These are phyloP conservation scores for Russula virescens DNA, from an alignment of 768 basidiomycete species.

Conservation along the genomic window DNA sequence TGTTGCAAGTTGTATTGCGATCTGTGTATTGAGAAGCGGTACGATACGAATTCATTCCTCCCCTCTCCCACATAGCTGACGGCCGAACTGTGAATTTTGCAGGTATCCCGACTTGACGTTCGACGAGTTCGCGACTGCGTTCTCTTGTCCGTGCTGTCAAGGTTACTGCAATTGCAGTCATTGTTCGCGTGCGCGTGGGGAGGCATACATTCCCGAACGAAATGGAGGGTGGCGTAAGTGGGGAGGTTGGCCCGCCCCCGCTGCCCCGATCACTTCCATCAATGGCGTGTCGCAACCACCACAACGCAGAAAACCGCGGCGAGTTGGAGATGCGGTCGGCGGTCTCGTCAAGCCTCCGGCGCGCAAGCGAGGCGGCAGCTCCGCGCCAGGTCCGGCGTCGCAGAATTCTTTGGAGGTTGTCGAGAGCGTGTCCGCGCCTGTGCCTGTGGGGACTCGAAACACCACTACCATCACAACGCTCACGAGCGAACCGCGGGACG, in stretches of 20 bases:
- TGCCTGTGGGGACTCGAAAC: too few relatives aligned
- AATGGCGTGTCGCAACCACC: not conserved
- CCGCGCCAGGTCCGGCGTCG: too few relatives aligned
- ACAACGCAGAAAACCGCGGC: not conserved
- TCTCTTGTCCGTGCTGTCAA: conserved; percentile 43
- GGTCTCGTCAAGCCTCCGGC: too few relatives aligned
- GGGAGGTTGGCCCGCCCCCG: not conserved
- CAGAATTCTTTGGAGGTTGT: too few relatives aligned
- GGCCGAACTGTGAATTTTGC: not conserved
- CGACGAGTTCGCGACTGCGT: conserved; percentile 27
- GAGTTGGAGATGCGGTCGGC: not conserved
- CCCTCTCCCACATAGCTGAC: not conserved
- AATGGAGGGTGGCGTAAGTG: conserved; percentile 23
- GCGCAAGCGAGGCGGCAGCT: too few relatives aligned
- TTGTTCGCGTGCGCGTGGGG: conserved; percentile 43
- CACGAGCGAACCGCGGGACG: too few relatives aligned
- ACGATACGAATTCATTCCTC: not conserved
- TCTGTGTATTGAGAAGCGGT: conserved; percentile 21
- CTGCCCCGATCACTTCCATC: not conserved
- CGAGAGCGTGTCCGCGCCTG: too few relatives aligned
- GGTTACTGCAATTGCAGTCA: conserved; percentile 44
- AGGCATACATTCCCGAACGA: conserved; percentile 37
- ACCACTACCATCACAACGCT: too few relatives aligned
- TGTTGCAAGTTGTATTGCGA: conserved; percentile 19
- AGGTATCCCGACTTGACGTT: conserved; percentile 40